Conservation (phyloP, 306 rosid species). For the Begonia loranthoides region DNA sequence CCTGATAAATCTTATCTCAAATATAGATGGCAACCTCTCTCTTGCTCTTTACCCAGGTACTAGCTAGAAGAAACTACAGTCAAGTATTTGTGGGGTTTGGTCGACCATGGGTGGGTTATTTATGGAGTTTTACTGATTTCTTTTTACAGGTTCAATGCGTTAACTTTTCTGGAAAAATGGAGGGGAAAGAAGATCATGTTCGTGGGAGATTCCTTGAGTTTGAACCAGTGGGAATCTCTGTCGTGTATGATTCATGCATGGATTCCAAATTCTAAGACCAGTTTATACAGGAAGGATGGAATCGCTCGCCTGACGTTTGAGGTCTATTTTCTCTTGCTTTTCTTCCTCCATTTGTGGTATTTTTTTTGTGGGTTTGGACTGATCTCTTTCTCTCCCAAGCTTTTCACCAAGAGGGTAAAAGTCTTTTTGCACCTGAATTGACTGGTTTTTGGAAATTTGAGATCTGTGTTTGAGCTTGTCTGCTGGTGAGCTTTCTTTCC, state of each 20-base stretch:
- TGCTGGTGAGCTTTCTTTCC: too few species aligned
- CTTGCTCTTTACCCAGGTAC: slow-evolving; percentile 68
- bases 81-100: not conserved
- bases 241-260: slow-evolving; percentile 80
- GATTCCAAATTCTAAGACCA: slow-evolving; percentile 53
- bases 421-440: too few species aligned
- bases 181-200: slow-evolving; percentile 95
- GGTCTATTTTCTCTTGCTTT: slow-evolving; percentile 20
- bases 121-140: too few species aligned
- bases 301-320: slow-evolving; percentile 55
- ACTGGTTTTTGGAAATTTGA: too few species aligned
- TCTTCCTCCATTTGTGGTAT: too few species aligned
- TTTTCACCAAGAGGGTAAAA: too few species aligned
- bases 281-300: slow-evolving; percentile 23
- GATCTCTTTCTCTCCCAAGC: slow-evolving; percentile 4
- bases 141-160: slow-evolving; percentile 60
- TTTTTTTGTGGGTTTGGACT: not conserved
- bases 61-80: too few species aligned
- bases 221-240: slow-evolving; percentile 75
- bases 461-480: too few species aligned
- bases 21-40: slow-evolving; percentile 68
- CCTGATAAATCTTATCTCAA: slow-evolving; percentile 56
- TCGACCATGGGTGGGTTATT: not conserved
- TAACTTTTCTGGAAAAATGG: slow-evolving; percentile 43
- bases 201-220: slow-evolving; percentile 85